Base-by-base conservation (phyloP, 2,329 filamentous ascomycete species). In the Aspergillus alliaceus region DNA sequence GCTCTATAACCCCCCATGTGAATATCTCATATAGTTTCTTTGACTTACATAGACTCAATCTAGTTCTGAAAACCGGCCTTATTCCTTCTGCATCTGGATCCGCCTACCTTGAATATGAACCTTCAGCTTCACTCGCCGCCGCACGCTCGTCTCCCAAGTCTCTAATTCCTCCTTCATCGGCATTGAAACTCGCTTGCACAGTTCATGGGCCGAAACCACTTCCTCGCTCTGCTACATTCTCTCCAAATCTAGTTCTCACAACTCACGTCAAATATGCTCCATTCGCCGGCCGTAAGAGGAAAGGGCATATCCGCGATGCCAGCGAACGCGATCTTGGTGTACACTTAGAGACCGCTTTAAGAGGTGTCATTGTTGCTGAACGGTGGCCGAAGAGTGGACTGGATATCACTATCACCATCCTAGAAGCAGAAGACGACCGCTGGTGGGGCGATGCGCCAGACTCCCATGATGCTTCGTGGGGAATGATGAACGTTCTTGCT, bases 341-440 rank as follows among this genome's bases (percentile, higher is more conserved):
- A 11, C 93, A 98, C 72, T 80, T 99, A 3, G 93, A 98, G 75
- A 93, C 91, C 15, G 93, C 95, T 25, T 81, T 99, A 51, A 85
- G 92, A 32, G 93, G 93, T 1, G 90, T 91, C 7, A 87, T 98
- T 51, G 93, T 98, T 69, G 92, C 91, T 14, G 93, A 97, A 72
- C 83, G 93, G 57, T 99, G 93, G 91, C 95, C 95, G n/a, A 99
- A 99, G 80, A 96, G 91, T 72, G 93, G 91, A 44, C 88, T 96
- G n/a, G 95, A 99, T 72, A 88, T 99, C 39, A 88, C 96, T 18
- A 86, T 99, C 49, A 97, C 92, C 0, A 87, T 99, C 49, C 81
- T 99, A 18, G 95, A 99, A 77, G 93, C 91, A 3, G 95, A 98
- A 69, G 91, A 97, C 71, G 89, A 93, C 66, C 79, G 80, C 34